Percentiles rank a stretch among this genome's conserved stretches.
phyloP scores from a whole-genome alignment of 805 yeast species.

The Candida chilensis region DNA sequence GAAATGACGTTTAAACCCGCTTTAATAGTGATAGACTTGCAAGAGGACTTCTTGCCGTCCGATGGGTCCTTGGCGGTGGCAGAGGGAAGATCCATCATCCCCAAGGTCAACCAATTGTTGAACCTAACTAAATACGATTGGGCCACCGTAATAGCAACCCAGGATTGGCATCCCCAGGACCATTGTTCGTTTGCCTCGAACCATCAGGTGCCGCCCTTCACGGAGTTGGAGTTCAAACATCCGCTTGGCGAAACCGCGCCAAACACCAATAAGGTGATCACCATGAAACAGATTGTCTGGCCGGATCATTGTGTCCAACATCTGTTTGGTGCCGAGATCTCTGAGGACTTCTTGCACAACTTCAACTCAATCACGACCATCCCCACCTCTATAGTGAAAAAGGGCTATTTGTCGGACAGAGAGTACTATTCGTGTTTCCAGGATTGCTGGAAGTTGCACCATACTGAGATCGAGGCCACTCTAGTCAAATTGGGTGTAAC shows the following conservation, averaged over 20 bases:
- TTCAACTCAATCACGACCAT: conserved; percentile 24
- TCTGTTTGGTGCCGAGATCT: conserved; percentile 57
- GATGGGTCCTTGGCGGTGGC: conserved; percentile 69
- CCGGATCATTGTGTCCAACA: conserved; percentile 86
- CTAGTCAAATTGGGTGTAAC: conserved; percentile 38
- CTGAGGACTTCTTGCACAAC: conserved; percentile 31
- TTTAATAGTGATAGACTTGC: conserved; percentile 70
- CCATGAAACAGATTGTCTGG: conserved; percentile 53
- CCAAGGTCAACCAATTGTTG: conserved; percentile 38
- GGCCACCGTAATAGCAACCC: conserved; percentile 61
- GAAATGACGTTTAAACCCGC: conserved; percentile 29
- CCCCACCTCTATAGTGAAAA: conserved; percentile 39
- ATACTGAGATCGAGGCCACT: conserved; percentile 52
- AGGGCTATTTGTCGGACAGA: conserved; percentile 64
- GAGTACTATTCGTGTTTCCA: conserved; percentile 86
- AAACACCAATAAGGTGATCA: conserved; percentile 12
- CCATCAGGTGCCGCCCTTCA: conserved; percentile 46
- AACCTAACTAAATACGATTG: conserved; percentile 34
- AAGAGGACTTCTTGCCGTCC: conserved; percentile 80
- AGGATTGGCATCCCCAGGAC: conserved; percentile 81
- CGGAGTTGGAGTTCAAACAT: conserved; percentile 34
- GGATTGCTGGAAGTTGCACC: conserved; percentile 67
- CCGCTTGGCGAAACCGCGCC: conserved; percentile 29
- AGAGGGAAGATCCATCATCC: conserved; percentile 51
- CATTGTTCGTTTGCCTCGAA: conserved; percentile 80